Evolutionary conservation across 306 rosid genomes (phyloP), one percentile per base, ranked within the genome.

Genomic region (Vigna radiata): DNA sequence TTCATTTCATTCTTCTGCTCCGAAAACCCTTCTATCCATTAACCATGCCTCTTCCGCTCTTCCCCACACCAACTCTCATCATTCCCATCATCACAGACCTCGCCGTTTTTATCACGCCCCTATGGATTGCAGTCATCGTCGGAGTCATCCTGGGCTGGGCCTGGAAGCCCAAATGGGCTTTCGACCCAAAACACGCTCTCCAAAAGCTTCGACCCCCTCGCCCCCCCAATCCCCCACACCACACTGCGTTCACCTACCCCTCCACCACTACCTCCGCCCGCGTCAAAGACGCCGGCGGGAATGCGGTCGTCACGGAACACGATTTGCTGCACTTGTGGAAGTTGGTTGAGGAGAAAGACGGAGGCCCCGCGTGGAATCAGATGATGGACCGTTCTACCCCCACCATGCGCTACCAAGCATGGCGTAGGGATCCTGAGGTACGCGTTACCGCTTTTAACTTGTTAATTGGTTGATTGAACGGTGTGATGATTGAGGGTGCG

Each of bases 111-210:
- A 54, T 88, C 7, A 84, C 88, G 44, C 95, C 97, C 16, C 73
- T 95, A 0, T 95, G 99, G 97, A 68, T 95, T 70, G 97, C 92
- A 17, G 85, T 90, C 59, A 60, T 92, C 46, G 76, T 89, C 19
- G 97, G 99, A 1, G 97, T 95, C 53, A 36, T 90, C 29, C 89
- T 95, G 47, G 99, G 99, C 23, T 95, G 99, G 99, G 83, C 87
- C 1, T 92, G 99, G 99, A 90, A 83, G n/a, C 99, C 99, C 12
- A 88, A 86, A 78, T 95, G 99, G 99, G 99, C 88, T 25, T 70
- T 81, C 6, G 70, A 53, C 68, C 73, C 89, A 0, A 83, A 64
- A 19, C 81, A 76, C 4, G 65, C 65, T 0, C 13, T 73, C 78
- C 62, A 50, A 77, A 59, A 79, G 75, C 69, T 77, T 76, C 71